Base-by-base conservation (phyloP, 75 land plant species). In the Pinus taeda region DNA sequence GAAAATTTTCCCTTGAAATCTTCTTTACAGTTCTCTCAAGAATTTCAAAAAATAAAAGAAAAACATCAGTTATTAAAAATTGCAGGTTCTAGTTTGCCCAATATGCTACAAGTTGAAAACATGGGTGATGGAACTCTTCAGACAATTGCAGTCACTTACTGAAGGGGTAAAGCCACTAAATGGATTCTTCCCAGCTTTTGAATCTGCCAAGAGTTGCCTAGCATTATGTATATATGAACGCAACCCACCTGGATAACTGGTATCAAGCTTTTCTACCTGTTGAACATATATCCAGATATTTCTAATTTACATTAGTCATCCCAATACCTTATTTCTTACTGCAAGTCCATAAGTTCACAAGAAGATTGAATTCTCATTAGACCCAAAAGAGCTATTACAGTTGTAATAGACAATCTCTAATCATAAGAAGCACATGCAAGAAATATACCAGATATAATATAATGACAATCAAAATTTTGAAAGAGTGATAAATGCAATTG, bases 161-260 rank as follows among this genome's bases (percentile, higher is more conserved):
- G 93, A 91, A 20, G 98, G 98, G 60, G 82, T 88, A 60, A 90
- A 96, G 11, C 99, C 99, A 83, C 90, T 95, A 86, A 81, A 96
- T 36, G 99, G 99, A 81, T 96, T 96, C 80, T 82, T 94, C 45
- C 98, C 98, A 13, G 82, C 90, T 80, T 94, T 94, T 66, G 99
- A 94, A 82, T 92, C 95, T 36, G 92, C 89, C 26, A 96, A 83
- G 29, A 96, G 88, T 70, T 61, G 84, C 69, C 95, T 84, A n/a
- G 98, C 97, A 89, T 86, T 96, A 33, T 80, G 87, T 74, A 96
- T 92, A 60, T 96, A 96, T 57, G 95, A 80, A 58, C 26, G 82
- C 78, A 96, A 80, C 3, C 98, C 99, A 59, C 95, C 97, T 58
- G 98, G 99, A 83, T 96, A 96, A 76, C 91, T 96, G 39, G 84